Evolutionary conservation across 495 filamentous ascomycete genomes (phyloP), one percentile per base, ranked within the genome.

Genomic region (Penicillium flavigenum): DNA sequence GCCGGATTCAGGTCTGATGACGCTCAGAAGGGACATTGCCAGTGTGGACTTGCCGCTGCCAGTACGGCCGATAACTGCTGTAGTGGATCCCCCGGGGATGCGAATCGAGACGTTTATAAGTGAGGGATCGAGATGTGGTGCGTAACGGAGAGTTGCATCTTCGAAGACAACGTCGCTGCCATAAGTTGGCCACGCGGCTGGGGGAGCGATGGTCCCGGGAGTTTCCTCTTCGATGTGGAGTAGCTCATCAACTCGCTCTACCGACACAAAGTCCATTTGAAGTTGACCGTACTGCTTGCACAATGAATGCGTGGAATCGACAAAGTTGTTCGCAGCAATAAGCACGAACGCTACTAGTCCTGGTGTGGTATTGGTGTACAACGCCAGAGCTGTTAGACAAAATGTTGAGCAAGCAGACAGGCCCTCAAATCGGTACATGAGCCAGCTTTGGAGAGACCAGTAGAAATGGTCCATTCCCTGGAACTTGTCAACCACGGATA

Each of bases 391-490:
- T 1, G 88, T 89, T 26, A 95, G 70, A 3, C 81, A 65, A 55
- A 92, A 90, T 0, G 87, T 90, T 11, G 89, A 88, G 19, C 78
- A 59, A 0, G 85, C 87, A 2, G 88, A 89, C 12, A 93, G 70
- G 41, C 76, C 65, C 65, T 90, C 88, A 60, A 90, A 93, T 31
- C 90, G 87, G 62, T 85, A 90, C 64, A 83, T 84, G 8, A 95
- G 77, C 90, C 90, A 95, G 26, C 83, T 81, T 63, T 93, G 89
- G 7, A 93, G 76, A 47, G 82, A 87, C 90, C 90, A 95, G 73
- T 92, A 95, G 72, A 95, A 91, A 69, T 95, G 90, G 64, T 95
- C 90, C 87, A 92, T 92, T 60, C 89, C 91, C 69, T 93, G 90
- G 69, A 95, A 95, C 3, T 81, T 81, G 69, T 95, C 90, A 0